phyloP scores from a whole-genome alignment of 73 alveolate genomes.

The Paramecium pentaurelia region DNA sequence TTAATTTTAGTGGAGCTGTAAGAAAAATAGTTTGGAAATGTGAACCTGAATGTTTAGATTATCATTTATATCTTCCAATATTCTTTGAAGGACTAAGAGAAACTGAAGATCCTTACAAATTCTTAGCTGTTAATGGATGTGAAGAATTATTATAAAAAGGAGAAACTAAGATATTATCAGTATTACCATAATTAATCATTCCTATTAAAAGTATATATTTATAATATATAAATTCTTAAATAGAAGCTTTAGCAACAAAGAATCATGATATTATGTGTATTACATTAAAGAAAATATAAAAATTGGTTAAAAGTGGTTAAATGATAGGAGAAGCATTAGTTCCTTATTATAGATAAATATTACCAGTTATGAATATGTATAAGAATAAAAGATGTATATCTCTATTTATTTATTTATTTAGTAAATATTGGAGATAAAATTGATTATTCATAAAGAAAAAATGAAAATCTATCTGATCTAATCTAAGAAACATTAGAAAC shows the following conservation, averaged over 20 bases:
- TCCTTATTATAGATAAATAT: slow-evolving; percentile 95
- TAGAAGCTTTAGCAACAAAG: slow-evolving; percentile 90
- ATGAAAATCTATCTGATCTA: slow-evolving; percentile 92
- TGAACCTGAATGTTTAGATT: slow-evolving; percentile 88
- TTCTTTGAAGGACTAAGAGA: slow-evolving; percentile 98
- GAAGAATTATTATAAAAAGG: slow-evolving; percentile 89
- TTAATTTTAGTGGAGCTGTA: slow-evolving; percentile 78
- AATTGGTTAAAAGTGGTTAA: slow-evolving; percentile 85
- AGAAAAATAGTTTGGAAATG: slow-evolving; percentile 77
- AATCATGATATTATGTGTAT: slow-evolving; percentile 91
- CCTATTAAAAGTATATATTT: slow-evolving; percentile 81
- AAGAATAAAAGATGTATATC: slow-evolving; percentile 83
- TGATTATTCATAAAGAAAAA: slow-evolving; percentile 93
- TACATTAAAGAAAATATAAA: slow-evolving; percentile 90
- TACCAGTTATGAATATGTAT: slow-evolving; percentile 92
- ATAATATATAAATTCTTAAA: slow-evolving; percentile 66
- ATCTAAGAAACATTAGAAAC: slow-evolving; percentile 97
- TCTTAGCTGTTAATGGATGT: slow-evolving; percentile 94
- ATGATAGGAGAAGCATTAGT: slow-evolving; percentile 97
- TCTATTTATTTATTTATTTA: background rate
- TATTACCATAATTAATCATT: slow-evolving; percentile 93
- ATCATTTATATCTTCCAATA: slow-evolving; percentile 93
- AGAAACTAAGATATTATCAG: slow-evolving; percentile 91
- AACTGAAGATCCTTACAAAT: slow-evolving; percentile 95
- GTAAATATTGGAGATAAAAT: slow-evolving; percentile 91